Evolutionary conservation across 2,329 filamentous ascomycete genomes (phyloP).

Genomic region (Fusarium penzigii): DNA sequence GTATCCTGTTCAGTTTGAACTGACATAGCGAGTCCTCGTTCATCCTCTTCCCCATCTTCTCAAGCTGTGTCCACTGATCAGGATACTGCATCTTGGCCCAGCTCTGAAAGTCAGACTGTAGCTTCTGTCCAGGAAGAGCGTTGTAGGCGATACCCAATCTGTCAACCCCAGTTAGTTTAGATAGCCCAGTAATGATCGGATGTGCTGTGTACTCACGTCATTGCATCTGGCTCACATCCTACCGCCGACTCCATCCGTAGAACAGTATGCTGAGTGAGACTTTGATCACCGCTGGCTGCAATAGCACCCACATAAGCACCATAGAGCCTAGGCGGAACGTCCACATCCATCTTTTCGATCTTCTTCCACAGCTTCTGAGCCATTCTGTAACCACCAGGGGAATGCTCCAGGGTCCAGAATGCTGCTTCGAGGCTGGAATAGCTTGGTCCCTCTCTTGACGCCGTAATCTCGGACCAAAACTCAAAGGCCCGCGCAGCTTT

Average conservation of each 20-base stretch:
- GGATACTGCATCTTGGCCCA: slow-evolving; percentile 74
- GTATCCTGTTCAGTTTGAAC: slow-evolving; percentile 51
- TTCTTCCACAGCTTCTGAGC: slow-evolving; percentile 71
- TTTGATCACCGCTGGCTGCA: slow-evolving; percentile 69
- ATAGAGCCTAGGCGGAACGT: slow-evolving; percentile 73
- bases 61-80: slow-evolving; percentile 67
- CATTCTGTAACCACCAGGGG: slow-evolving; percentile 56
- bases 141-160: slow-evolving; percentile 79
- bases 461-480: slow-evolving; percentile 84
- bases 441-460: slow-evolving; percentile 80
- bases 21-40: slow-evolving; percentile 47
- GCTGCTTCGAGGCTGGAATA: slow-evolving; percentile 79
- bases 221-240: slow-evolving; percentile 66
- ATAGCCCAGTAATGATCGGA: no score
- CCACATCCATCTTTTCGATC: slow-evolving; percentile 73
- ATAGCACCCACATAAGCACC: slow-evolving; percentile 76
- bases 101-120: slow-evolving; percentile 69
- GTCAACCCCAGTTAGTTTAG: slow-evolving; percentile 15
- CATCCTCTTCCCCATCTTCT: slow-evolving; percentile 50
- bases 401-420: slow-evolving; percentile 74
- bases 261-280: slow-evolving; percentile 67
- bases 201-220: slow-evolving; percentile 61
- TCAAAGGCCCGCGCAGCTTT: slow-evolving; percentile 67
- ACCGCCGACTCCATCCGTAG: slow-evolving; percentile 66
- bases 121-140: slow-evolving; percentile 62